Percentiles rank a stretch among this genome's conserved stretches.
Evolutionary conservation across 331 rosid genomes (phyloP).

Genomic region (Pyrus hybrid): DNA sequence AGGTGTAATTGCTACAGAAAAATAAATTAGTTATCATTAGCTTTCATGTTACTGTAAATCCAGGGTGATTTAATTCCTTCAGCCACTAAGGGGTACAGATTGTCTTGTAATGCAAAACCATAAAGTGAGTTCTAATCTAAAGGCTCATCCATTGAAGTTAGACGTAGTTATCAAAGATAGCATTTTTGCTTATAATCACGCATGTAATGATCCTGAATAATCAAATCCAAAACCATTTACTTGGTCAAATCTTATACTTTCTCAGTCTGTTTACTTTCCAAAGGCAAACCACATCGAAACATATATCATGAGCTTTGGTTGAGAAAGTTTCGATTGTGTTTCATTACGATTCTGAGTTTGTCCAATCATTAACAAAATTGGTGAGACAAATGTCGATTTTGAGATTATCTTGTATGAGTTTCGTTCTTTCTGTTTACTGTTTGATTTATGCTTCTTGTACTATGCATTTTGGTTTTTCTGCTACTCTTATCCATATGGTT

Average conservation of each 20-base stretch:
- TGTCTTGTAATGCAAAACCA: slow-evolving; percentile 79
- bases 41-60: neutral
- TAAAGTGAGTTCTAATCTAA: slow-evolving; percentile 40
- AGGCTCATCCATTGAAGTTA: neutral
- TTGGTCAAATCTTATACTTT: neutral
- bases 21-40: too few species aligned
- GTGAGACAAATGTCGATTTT: neutral
- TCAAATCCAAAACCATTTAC: neutral
- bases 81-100: slow-evolving; percentile 42
- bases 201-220: neutral
- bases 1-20: too few species aligned
- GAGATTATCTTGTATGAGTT: neutral
- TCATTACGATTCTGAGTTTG: neutral
- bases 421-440: neutral
- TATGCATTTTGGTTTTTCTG: neutral
- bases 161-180: neutral
- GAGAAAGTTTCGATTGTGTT: neutral
- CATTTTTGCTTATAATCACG: neutral
- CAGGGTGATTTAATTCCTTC: neutral
- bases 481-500: neutral
- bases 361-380: neutral
- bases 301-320: neutral
- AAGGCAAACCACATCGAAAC: neutral
- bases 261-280: neutral
- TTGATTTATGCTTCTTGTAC: neutral